Evolutionary conservation across 202 grass and related monocot genomes (phyloP), one percentile per base, ranked within the genome.

Genomic region (Setaria viridis): DNA sequence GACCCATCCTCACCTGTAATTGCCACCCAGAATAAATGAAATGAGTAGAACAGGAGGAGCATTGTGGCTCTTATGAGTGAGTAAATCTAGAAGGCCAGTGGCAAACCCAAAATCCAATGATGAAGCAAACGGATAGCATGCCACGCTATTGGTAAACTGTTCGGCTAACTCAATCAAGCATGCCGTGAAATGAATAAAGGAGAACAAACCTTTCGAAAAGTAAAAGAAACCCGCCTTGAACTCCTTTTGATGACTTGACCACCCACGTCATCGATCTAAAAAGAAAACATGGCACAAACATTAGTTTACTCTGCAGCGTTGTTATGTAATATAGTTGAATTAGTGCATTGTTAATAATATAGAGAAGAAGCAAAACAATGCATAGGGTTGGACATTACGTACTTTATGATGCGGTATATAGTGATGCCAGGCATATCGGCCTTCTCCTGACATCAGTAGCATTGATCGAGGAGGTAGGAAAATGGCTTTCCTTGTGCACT

Each of bases 371-470:
- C 39, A 63, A 64, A 79, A 75, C n/a, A 85, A 85, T 47, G 45
- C 66, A 15, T 37, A 63, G 12, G 14, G 60, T 45, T 3, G 50
- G 66, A 58, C 20, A n/a, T 29, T n/a, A 56, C 72, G 69, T 90
- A 98, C 96, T 87, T 98, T 98, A 85, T 94, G 96, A 90, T 98
- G 96, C 11, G 91, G 93, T 90, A 98, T 95, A 85, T 98, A 98
- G 88, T 98, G 96, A 91, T 98, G 90, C 96, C 93, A 98, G 56
- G 93, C 93, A 87, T 94, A 98, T 60, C 91, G 85, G 17, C 93
- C 93, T 95, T 98, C 93, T 87, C 93, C 91, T 80, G 96, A 95
- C 91, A 98, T 95, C 78, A 98, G 77, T 86, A 98, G 80, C 79
- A 98, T 92, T 0, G 96, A 98, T 9, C 82, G 86, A 45, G 93